These are phyloP conservation scores for Fusarium heterosporum DNA, from an alignment of 2,329 filamentous ascomycete species.

Conservation along the genomic window DNA sequence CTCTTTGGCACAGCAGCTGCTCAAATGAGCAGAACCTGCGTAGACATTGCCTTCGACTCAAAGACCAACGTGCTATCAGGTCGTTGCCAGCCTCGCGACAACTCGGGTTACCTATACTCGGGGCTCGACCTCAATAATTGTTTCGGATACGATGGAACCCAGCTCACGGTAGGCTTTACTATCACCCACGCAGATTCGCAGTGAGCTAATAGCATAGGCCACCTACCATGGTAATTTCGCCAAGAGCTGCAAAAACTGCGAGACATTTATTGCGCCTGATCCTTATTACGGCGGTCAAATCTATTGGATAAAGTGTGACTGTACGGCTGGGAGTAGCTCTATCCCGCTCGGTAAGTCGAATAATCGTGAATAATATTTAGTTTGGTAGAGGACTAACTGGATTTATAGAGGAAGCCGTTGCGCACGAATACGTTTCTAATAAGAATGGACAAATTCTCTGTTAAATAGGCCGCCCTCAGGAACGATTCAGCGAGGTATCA, in stretches of 20 bases:
- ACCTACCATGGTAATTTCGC: not conserved
- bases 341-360: not conserved
- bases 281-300: not conserved
- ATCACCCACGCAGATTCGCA: not conserved
- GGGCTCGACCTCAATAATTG: constrained; percentile 5
- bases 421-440: constrained; percentile 14
- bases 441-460: not conserved
- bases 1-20: not conserved
- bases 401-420: not conserved
- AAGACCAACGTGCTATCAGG: not conserved
- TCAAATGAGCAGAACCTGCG: not conserved
- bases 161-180: not conserved
- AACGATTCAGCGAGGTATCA: no score
- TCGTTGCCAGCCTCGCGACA: not conserved
- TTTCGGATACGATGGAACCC: constrained; percentile 10
- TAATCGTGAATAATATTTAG: accelerated
- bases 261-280: constrained; percentile 9
- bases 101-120: constrained; percentile 5
- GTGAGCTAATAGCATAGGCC: not conserved
- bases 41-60: constrained; percentile 3
- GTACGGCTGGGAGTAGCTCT: not conserved
- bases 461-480: not conserved
- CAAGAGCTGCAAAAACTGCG: not conserved
- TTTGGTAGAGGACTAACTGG: accelerated
- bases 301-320: constrained; percentile 11